Evolutionary conservation across 1,139 yeast species (phyloP).

Genomic region (Blastobotrys capitulatus): DNA sequence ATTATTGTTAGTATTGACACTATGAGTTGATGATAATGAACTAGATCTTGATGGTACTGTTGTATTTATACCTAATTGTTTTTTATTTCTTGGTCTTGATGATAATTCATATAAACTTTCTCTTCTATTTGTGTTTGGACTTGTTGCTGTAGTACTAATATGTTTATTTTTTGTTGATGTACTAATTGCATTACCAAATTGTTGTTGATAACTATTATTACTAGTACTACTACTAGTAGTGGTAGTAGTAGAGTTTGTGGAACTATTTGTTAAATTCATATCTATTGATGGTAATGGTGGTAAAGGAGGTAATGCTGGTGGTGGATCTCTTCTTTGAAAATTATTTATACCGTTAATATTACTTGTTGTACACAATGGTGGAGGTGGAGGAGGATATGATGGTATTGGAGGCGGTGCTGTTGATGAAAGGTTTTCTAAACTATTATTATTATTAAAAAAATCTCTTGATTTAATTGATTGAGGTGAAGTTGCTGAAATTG

Average conservation of each 20-base stretch:
- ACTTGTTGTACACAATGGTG: constrained; percentile 6
- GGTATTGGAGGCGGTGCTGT: background rate
- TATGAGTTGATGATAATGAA: background rate
- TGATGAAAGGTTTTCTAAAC: too few relatives aligned
- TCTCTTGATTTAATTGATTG: background rate
- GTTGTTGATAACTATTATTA: background rate
- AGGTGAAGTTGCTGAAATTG: background rate
- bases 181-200: constrained; percentile 10
- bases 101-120: background rate
- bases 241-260: constrained; percentile 20
- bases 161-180: background rate
- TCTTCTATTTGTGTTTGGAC: background rate
- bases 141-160: background rate
- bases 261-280: background rate
- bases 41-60: background rate
- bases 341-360: background rate
- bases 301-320: constrained; percentile 19
- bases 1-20: background rate
- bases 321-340: constrained; percentile 12
- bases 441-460: background rate
- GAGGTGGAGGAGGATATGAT: constrained; percentile 4
- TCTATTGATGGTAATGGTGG: constrained; percentile 18
- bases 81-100: constrained; percentile 17
- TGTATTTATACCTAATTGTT: constrained; percentile 18
- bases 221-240: constrained; percentile 13